phyloP scores from a whole-genome alignment of 2,329 filamentous ascomycete species.

The Curvularia sp. region DNA sequence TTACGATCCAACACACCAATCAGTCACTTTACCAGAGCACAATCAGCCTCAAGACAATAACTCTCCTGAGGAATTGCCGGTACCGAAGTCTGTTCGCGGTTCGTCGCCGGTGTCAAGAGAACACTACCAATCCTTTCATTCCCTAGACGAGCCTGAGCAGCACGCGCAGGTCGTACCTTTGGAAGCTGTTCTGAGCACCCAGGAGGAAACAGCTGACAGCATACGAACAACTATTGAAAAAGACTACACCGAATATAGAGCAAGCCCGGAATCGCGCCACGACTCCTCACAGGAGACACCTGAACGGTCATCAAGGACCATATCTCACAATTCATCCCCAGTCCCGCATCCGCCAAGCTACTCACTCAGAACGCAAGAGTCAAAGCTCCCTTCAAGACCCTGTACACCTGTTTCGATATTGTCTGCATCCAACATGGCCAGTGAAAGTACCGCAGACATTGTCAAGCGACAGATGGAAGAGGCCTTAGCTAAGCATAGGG shows the following conservation, averaged over 20 bases:
- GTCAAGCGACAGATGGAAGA: constrained; percentile 20
- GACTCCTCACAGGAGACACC: constrained; percentile 44
- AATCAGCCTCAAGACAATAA: constrained; percentile 4
- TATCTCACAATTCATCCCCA: constrained; percentile 27
- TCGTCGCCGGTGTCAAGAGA: neutral
- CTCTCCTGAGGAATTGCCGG: neutral
- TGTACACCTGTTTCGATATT: constrained; percentile 24
- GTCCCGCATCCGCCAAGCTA: constrained; percentile 32
- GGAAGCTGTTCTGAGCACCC: constrained; percentile 25
- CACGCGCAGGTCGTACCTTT: constrained; percentile 35
- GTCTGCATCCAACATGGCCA: constrained; percentile 26
- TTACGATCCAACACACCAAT: constrained; percentile 5
- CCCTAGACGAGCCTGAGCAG: constrained; percentile 24
- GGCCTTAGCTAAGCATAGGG: constrained; percentile 12
- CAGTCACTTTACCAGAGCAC: constrained; percentile 2
- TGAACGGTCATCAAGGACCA: constrained; percentile 15
- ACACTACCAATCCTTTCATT: neutral
- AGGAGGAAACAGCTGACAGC: constrained; percentile 25
- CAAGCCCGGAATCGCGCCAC: constrained; percentile 34
- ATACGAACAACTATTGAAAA: constrained; percentile 29
- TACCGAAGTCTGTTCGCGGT: neutral
- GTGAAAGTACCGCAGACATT: constrained; percentile 14
- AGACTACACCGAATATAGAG: neutral
- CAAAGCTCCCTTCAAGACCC: constrained; percentile 31
- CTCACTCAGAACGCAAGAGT: constrained; percentile 28